These are phyloP conservation scores for Neurospora crassa DNA, from an alignment of 2,329 filamentous ascomycete species.

Conservation along the genomic window DNA sequence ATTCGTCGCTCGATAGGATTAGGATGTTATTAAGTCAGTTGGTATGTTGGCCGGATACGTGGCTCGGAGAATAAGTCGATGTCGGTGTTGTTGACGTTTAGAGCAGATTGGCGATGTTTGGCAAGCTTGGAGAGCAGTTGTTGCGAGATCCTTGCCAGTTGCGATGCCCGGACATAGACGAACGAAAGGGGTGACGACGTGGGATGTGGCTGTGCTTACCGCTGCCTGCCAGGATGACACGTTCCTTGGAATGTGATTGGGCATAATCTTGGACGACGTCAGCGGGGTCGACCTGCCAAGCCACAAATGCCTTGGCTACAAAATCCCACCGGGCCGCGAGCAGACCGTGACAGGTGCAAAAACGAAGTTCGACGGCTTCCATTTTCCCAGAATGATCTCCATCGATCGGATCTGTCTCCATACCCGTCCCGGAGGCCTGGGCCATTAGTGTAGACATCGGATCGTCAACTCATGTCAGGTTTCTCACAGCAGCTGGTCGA, in stretches of 20 bases:
- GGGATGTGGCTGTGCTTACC: slow-evolving; percentile 18
- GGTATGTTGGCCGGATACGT: background rate
- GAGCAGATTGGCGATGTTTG: background rate
- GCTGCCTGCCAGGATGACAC: background rate
- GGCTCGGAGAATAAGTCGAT: background rate
- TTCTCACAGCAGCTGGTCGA: background rate
- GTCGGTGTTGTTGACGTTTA: background rate
- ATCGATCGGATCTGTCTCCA: background rate
- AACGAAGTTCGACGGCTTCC: background rate
- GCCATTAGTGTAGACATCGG: background rate
- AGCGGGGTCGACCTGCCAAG: slow-evolving; percentile 5
- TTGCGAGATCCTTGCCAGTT: slow-evolving; percentile 3
- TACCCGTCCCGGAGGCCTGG: background rate
- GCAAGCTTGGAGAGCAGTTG: background rate
- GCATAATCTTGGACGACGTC: slow-evolving; percentile 15
- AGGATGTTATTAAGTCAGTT: background rate
- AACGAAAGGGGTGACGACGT: slow-evolving; percentile 15
- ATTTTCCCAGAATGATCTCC: background rate
- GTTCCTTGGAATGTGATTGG: background rate
- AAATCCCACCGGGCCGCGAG: background rate
- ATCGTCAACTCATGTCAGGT: background rate
- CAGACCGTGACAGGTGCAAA: background rate
- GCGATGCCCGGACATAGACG: slow-evolving; percentile 6
- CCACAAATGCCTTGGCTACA: slow-evolving; percentile 5
- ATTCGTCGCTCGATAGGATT: background rate